A percentile compares a stretch with the other conserved stretches of the same genome.
phyloP scores from a whole-genome alignment of 2,329 filamentous ascomycete species.

The Colletotrichum sp. region DNA sequence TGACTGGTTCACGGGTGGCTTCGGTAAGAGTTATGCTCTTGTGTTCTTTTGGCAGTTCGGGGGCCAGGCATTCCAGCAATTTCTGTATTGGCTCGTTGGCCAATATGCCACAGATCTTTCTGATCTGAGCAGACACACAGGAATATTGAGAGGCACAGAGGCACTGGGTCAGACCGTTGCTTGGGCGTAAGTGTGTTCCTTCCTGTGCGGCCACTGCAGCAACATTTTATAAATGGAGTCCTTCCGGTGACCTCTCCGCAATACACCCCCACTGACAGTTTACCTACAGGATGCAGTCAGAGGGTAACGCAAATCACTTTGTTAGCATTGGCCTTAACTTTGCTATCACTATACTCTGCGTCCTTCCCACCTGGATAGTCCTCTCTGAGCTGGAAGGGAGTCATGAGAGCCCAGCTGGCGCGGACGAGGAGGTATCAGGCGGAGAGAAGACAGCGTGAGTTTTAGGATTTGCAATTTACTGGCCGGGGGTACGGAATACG shows the following conservation, averaged over 20 bases:
- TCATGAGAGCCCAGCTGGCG: neutral
- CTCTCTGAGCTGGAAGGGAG: neutral
- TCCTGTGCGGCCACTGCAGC: neutral
- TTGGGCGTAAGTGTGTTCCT: neutral
- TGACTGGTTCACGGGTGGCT: neutral
- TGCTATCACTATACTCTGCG: neutral
- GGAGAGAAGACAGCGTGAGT: neutral
- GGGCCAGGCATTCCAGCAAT: constrained; percentile 7
- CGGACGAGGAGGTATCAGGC: neutral
- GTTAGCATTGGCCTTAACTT: constrained; percentile 5
- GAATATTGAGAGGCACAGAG: constrained; percentile 1
- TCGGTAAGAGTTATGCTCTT: neutral
- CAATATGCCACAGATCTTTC: constrained; percentile 2
- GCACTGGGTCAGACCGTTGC: neutral
- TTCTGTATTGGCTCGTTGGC: constrained; percentile 5
- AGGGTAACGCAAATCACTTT: constrained; percentile 9
- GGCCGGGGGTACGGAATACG: neutral
- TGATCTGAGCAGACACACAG: constrained; percentile 1
- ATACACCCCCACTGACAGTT: neutral
- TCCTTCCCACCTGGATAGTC: neutral
- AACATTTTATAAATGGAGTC: neutral
- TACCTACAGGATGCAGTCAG: neutral
- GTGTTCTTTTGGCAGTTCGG: constrained; percentile 7
- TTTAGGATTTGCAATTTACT: neutral
- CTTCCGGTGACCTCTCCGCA: neutral